A percentile compares a stretch with the other conserved stretches of the same genome.
Conservation (phyloP, 2,329 filamentous ascomycete species). For the Fulvia fulva region DNA sequence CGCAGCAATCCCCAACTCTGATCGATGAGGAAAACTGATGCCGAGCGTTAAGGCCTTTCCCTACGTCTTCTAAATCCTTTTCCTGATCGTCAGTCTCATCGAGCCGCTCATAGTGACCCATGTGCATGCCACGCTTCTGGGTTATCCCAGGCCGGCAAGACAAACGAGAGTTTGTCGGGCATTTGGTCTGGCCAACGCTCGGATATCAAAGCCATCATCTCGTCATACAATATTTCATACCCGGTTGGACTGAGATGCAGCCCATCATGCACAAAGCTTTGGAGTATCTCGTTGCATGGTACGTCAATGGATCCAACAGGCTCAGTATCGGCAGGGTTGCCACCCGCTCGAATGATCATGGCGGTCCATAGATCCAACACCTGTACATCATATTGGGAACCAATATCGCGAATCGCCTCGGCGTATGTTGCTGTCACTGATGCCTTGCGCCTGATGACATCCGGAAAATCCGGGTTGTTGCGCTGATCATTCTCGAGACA, state of each 20-base stretch:
- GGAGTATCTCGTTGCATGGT: constrained; percentile 54
- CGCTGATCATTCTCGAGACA: constrained; percentile 14
- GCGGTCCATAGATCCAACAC: constrained; percentile 77
- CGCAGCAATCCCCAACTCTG: too few relatives aligned
- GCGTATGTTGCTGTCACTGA: constrained; percentile 61
- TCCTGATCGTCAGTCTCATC: not conserved
- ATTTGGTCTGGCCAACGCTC: constrained; percentile 52
- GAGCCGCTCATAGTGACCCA: not conserved
- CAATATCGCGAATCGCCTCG: constrained; percentile 62
- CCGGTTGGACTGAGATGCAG: constrained; percentile 56
- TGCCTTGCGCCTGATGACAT: constrained; percentile 49
- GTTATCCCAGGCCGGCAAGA: constrained; percentile 53
- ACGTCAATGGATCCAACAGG: constrained; percentile 53
- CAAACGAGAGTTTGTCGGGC: constrained; percentile 49
- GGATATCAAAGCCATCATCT: constrained; percentile 50
- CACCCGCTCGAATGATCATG: constrained; percentile 64
- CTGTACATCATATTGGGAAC: constrained; percentile 51
- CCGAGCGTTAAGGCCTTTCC: too few relatives aligned
- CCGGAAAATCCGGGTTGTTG: constrained; percentile 9
- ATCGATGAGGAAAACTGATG: too few relatives aligned
- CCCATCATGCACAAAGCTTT: constrained; percentile 54
- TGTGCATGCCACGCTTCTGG: constrained; percentile 11
- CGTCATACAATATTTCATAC: constrained; percentile 54
- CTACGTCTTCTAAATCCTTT: too few relatives aligned
- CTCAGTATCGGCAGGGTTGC: constrained; percentile 39